Evolutionary conservation across 495 filamentous ascomycete species (phyloP).

Genomic region (Tetracladium setigerum): DNA sequence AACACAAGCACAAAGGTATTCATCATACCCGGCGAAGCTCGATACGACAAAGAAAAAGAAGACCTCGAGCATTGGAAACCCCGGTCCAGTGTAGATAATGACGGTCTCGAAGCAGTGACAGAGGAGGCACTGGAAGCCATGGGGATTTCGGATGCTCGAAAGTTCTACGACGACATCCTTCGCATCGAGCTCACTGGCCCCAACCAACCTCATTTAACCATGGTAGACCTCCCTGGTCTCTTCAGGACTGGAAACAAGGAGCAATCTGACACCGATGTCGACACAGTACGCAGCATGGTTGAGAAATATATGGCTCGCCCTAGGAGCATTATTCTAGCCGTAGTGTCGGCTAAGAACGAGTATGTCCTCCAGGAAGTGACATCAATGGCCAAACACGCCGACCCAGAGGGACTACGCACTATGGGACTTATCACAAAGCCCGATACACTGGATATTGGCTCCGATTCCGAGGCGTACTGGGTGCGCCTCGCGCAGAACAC

Average conservation of each 20-base stretch:
- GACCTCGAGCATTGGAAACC: not conserved
- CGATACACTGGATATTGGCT: constrained; percentile 31
- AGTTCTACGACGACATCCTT: constrained; percentile 57
- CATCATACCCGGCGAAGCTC: too few species aligned
- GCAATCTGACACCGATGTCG: constrained; percentile 37
- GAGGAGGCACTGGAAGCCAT: constrained; percentile 40
- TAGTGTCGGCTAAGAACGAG: constrained; percentile 59
- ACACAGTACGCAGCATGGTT: constrained; percentile 44
- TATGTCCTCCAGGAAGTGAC: constrained; percentile 54
- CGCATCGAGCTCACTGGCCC: constrained; percentile 63
- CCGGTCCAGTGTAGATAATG: constrained; percentile 17
- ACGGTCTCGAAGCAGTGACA: constrained; percentile 39
- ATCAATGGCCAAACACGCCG: constrained; percentile 66
- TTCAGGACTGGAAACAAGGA: constrained; percentile 40
- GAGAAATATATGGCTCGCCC: constrained; percentile 52
- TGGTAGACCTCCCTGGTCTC: constrained; percentile 64
- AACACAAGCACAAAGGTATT: too few species aligned
- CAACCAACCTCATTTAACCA: constrained; percentile 52
- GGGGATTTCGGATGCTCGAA: constrained; percentile 36
- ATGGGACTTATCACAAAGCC: constrained; percentile 60
- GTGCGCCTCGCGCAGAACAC: constrained; percentile 36
- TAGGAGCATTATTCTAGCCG: constrained; percentile 56
- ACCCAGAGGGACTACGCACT: constrained; percentile 66
- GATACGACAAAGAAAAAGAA: not conserved
- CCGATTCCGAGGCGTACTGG: constrained; percentile 31